Evolutionary conservation across 768 basidiomycete genomes (phyloP), one percentile per base, ranked within the genome.

Genomic region (Amanita brunnescens): DNA sequence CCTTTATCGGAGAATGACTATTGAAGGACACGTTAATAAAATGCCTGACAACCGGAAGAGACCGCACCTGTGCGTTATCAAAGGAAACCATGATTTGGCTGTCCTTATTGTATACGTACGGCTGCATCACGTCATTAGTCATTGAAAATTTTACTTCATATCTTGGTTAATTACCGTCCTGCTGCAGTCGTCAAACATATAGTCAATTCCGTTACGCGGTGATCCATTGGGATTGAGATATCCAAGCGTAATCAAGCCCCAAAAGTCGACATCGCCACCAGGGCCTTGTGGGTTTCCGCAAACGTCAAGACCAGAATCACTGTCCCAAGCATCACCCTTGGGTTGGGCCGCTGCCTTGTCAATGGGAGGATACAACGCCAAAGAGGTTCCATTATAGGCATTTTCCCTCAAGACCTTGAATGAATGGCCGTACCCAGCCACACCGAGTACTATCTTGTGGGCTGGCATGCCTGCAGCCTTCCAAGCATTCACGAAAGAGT

Each of bases 341-440:
- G 83, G 83, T 44, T 67, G 70, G 49, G 70, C 67, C 13, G 58
- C 63, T 5, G 67, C 63, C n/a, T n/a, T n/a, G 61, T 81, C 70
- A 57, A 88, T 88, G 0, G 68, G 20, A 2, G 85, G 77, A 62
- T 75, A 83, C 3, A 72, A 53, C 2, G 69, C 69, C 24, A 87
- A 61, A 7, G 57, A 37, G 7, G 60, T 68, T 5, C 60, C 60
- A 13, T 67, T 59, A 59, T 80, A 70, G 0, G 85, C 85, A 33
- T 67, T 59, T 5, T 61, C 61, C 23, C 60, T 59, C 7, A 59
- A 52, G 47, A 89, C 86, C 42, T 65, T 60, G 76, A 75, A 94
- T 18, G 87, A 79, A 68, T 94, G 91, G 0, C 90, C 90, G 39
- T 91, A 94, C 7, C 80, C 69, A 1, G 92, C 75, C 0, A 97